Base-by-base conservation (phyloP, 495 filamentous ascomycete species). In the Hyaloscypha variabilis region DNA sequence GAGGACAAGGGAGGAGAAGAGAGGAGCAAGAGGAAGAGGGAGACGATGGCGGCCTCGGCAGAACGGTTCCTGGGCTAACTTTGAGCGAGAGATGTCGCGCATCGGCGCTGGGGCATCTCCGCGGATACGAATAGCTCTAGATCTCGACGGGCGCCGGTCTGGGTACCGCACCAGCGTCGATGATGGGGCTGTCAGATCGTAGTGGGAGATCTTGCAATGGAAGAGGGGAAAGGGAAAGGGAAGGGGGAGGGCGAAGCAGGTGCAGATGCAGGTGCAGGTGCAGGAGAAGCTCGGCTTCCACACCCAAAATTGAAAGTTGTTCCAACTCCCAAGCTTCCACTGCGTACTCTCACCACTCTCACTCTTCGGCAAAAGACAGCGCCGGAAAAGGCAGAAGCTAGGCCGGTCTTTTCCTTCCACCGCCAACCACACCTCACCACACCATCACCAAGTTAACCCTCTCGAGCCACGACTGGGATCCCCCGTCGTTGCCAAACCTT, bases 81-180 rank as follows among this genome's bases (percentile, higher is more conserved):
- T 55, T 51, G 61, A 54, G 51, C 61, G 49, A 54, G 21, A 19
- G 51, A 55, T 54, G 50, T 17, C 26, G 58, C 58, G 58, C 51
- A 25, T 54, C 25, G 14, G 58, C 24, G 0, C 21, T 60, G 42
- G 58, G 2, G 5, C 46, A 29, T 50, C 25, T 30, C 36, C 39
- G 42, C 36, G 42, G 58, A n/a, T 31, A n/a, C n/a, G n/a, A n/a
- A n/a, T n/a, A 60, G 21, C 5, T 51, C 49, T 51, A n/a, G 51
- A 54, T 34, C 31, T 34, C 31, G 13, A 13, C 31, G 31, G 31
- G 13, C 6, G 31, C 31, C 31, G 13, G 31, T 13, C n/a, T n/a
- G n/a, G n/a, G n/a, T n/a, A n/a, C n/a, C 49, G 49, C 6, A 51
- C 49, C 23, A 6, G 17, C 49, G 25, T 1, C 4, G 39, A 17